Evolutionary conservation across 176 grass and related monocot species (phyloP).

Genomic region (Phoenix dactylifera): DNA sequence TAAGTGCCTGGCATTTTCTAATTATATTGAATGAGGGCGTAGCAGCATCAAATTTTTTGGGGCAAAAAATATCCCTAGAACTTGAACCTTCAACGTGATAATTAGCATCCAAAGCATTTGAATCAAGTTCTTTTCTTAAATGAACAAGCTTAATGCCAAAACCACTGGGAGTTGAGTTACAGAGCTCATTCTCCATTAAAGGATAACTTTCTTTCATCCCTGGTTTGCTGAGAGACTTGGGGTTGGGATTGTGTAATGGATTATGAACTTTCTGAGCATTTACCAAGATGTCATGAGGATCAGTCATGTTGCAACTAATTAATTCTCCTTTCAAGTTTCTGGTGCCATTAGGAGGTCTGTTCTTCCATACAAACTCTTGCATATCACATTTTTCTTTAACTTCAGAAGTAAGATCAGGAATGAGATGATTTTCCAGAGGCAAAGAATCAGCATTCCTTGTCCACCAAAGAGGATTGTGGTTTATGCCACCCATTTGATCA

Average conservation of each 20-base stretch:
- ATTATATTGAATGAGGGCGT: constrained; percentile 20
- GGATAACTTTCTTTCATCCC: constrained; percentile 20
- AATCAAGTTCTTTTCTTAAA: constrained; percentile 32
- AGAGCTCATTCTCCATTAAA: constrained; percentile 34
- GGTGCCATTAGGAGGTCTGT: constrained; percentile 24
- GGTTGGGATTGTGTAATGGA: constrained; percentile 32
- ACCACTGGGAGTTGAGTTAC: constrained; percentile 21
- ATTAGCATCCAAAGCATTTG: constrained; percentile 14
- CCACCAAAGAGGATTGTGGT: constrained; percentile 22
- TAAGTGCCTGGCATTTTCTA: constrained; percentile 30
- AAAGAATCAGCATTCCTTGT: constrained; percentile 24
- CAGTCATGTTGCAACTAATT: constrained; percentile 7
- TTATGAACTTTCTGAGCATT: constrained; percentile 25
- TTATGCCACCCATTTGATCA: constrained; percentile 17
- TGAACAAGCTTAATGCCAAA: constrained; percentile 28
- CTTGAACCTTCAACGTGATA: constrained; percentile 27
- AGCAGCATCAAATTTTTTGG: constrained; percentile 30
- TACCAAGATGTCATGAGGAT: constrained; percentile 19
- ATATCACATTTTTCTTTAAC: constrained; percentile 13
- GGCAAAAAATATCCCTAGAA: constrained; percentile 24
- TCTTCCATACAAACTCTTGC: neutral
- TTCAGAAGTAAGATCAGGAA: constrained; percentile 23
- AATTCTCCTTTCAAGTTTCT: constrained; percentile 23
- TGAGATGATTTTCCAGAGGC: constrained; percentile 24
- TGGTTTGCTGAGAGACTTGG: constrained; percentile 22